phyloP scores from a whole-genome alignment of 805 yeast species.

The Candida sithepensis region DNA sequence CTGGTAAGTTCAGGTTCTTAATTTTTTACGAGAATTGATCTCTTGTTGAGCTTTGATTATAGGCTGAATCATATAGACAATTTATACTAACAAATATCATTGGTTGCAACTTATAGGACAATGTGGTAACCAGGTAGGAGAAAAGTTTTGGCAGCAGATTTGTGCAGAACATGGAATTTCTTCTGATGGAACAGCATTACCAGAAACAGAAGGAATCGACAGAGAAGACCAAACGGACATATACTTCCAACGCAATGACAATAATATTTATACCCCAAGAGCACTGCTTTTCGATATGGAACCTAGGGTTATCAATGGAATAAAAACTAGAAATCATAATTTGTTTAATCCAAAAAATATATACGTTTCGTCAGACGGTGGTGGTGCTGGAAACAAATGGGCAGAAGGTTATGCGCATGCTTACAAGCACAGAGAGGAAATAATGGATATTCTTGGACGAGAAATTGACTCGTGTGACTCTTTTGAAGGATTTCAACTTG shows the following conservation, averaged over 20 bases:
- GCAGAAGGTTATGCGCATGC: conserved; percentile 85
- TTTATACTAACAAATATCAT: conserved; percentile 9
- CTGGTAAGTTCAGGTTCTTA: conserved; percentile 36
- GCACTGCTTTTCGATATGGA: conserved; percentile 84
- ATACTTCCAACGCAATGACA: conserved; percentile 73
- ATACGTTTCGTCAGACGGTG: conserved; percentile 74
- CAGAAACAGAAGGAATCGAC: conserved; percentile 31
- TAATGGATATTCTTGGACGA: conserved; percentile 79
- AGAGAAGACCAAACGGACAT: conserved; percentile 75
- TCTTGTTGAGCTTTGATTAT: too few relatives aligned
- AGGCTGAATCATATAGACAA: neutral
- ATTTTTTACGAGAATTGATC: too few relatives aligned
- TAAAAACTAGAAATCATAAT: conserved; percentile 42
- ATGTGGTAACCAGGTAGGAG: conserved; percentile 95
- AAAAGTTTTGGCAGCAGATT: conserved; percentile 87
- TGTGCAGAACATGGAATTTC: conserved; percentile 82
- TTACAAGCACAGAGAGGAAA: conserved; percentile 59
- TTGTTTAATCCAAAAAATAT: conserved; percentile 82
- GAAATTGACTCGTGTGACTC: conserved; percentile 90
- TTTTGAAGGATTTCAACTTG: conserved; percentile 82
- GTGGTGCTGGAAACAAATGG: conserved; percentile 98
- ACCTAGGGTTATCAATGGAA: conserved; percentile 77
- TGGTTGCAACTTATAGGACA: conserved; percentile 50
- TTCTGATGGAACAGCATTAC: conserved; percentile 54
- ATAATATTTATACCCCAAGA: conserved; percentile 79